Conservation (phyloP, 257 asterid species). For the Capsicum baccatum region DNA sequence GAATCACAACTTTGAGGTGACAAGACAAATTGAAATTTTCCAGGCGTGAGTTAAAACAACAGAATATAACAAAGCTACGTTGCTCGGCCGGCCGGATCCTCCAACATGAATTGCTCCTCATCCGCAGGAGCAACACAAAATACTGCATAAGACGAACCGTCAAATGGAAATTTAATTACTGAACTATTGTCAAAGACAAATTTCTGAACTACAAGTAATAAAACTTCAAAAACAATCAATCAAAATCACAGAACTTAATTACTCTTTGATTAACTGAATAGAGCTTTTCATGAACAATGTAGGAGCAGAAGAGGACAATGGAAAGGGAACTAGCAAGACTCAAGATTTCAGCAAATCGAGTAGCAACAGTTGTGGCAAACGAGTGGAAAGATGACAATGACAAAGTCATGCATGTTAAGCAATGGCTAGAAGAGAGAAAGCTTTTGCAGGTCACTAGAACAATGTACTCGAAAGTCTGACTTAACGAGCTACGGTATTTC, state of each 20-base stretch:
- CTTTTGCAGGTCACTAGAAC: constrained; percentile 57
- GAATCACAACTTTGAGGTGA: constrained; percentile 75
- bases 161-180: constrained; percentile 80
- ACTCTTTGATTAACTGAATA: not conserved
- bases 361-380: constrained; percentile 79
- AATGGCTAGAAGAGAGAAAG: constrained; percentile 95
- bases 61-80: not conserved
- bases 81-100: not conserved
- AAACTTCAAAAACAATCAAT: not conserved
- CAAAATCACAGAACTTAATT: constrained; percentile 8
- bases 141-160: constrained; percentile 75
- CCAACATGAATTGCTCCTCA: constrained; percentile 10
- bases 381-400: constrained; percentile 96
- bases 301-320: constrained; percentile 90
- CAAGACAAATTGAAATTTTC: constrained; percentile 82
- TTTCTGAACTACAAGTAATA: constrained; percentile 68
- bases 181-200: constrained; percentile 70
- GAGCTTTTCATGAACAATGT: constrained; percentile 7
- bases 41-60: constrained; percentile 50
- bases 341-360: constrained; percentile 79
- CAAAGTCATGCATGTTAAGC: constrained; percentile 92
- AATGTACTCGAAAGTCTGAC: not conserved
- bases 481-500: not conserved
- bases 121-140: constrained; percentile 77
- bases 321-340: constrained; percentile 88